Base-by-base conservation (phyloP, 768 basidiomycete species). In the Kwoniella bestiolae region DNA sequence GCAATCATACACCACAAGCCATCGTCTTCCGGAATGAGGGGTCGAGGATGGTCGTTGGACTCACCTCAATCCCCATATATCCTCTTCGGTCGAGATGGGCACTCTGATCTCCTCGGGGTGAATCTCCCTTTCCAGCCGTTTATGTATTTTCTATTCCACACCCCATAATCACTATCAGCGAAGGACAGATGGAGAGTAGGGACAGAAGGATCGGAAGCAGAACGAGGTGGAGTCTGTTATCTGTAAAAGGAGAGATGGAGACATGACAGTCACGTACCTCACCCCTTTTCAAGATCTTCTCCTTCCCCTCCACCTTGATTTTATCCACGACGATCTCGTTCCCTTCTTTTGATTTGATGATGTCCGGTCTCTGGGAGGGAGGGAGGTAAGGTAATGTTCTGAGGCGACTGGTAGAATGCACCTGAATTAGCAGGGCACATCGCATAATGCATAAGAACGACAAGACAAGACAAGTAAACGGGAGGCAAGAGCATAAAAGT, bases 61-160 rank as follows among this genome's bases (percentile, higher is more conserved):
- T 56, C 70, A 89, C 91, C 89, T 85, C 62, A 91, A 77, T 14
- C 86, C 92, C 89, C 92, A 94, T 16, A 76, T 75, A 59, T 94
- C 91, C 80, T 92, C 92, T 2, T 83, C 73, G 0, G 85, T 86
- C 0, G 77, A 79, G 12, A 86, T 76, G 0, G 80, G 78, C 2
- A 94, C 86, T 18, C 80, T 25, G 28, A 90, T 63, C 67, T 87
- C 85, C 58, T 87, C 85, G 0, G 87, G 84, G 53, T 83, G 84
- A 16, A 93, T 81, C 79, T 93, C 90, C 18, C 85, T 84, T 77
- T 95, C 91, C 23, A 95, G 83, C 53, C 85, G 83, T 69, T 88
- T 88, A 79, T 95, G 93, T 3, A 94, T 85, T 25, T 84, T 85
- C 88, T 91, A 60, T n/a, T n/a, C n/a, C 21, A 41, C 38, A 41